phyloP scores from a whole-genome alignment of 805 yeast genomes.

The Torulaspora delbrueckii region DNA sequence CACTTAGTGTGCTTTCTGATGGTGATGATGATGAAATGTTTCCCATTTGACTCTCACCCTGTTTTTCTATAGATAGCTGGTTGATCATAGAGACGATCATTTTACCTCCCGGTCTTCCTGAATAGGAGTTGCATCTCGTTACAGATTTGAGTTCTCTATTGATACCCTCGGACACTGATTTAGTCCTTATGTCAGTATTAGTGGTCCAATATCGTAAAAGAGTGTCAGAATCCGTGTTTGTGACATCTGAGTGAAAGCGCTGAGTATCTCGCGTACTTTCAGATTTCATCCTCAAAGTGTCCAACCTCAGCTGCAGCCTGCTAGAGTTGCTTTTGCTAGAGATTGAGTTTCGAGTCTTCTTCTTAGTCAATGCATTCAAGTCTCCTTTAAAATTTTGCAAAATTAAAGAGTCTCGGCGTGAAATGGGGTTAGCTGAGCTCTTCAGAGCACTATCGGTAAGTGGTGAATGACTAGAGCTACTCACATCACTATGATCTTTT shows the following conservation, averaged over 20 bases:
- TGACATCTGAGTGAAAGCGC: not conserved
- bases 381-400: conserved; percentile 7
- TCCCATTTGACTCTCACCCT: not conserved
- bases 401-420: conserved; percentile 5
- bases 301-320: conserved; percentile 10
- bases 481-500: conserved; percentile 4
- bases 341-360: not conserved
- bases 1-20: not conserved
- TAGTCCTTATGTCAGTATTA: conserved; percentile 16
- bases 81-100: conserved; percentile 5
- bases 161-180: conserved; percentile 14
- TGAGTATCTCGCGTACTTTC: conserved; percentile 1
- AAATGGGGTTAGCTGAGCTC: not conserved
- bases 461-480: conserved; percentile 20
- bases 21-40: not conserved
- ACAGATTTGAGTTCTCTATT: conserved; percentile 15
- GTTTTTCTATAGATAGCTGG: conserved; percentile 5
- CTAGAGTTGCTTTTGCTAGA: conserved; percentile 1
- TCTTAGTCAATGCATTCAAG: not conserved
- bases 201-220: conserved; percentile 10
- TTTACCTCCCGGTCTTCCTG: conserved; percentile 1
- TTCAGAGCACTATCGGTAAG: conserved; percentile 7
- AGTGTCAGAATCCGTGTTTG: not conserved
- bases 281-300: conserved; percentile 8
- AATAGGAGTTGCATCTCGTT: conserved; percentile 8